Percentiles rank a stretch among this genome's conserved stretches.
These are phyloP conservation scores for Daldinia concentrica DNA, from an alignment of 495 filamentous ascomycete species.

Conservation along the genomic window DNA sequence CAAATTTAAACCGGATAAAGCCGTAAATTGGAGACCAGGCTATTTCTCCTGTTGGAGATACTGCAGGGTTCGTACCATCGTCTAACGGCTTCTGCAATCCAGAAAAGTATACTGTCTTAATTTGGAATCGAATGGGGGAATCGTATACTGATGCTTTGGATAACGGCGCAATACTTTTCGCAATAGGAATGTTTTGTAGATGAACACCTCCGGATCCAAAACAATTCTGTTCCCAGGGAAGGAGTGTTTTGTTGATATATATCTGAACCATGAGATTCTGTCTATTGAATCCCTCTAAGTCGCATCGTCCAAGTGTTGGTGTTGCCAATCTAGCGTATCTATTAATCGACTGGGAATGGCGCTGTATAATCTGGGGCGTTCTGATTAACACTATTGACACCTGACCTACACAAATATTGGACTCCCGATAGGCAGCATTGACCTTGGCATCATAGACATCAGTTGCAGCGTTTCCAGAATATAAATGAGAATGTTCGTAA, in stretches of 20 bases:
- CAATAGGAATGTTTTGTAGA: conserved; percentile 25
- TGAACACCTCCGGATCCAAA: conserved; percentile 18
- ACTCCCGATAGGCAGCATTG: not conserved
- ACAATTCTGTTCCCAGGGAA: conserved; percentile 9
- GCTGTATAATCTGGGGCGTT: not conserved
- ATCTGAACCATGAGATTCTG: not conserved
- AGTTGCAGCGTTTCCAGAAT: not conserved
- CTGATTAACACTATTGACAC: conserved; percentile 17
- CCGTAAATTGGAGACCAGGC: conserved; percentile 14
- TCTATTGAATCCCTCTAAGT: not conserved
- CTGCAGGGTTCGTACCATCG: not conserved
- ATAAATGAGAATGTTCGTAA: conserved; percentile 11
- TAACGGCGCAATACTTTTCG: not conserved
- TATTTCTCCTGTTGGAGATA: not conserved
- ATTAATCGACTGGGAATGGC: not conserved
- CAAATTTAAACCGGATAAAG: conserved; percentile 1
- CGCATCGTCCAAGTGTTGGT: not conserved
- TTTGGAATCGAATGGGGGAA: not conserved
- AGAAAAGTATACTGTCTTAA: not conserved
- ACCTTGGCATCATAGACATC: conserved; percentile 4
- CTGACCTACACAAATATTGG: not conserved
- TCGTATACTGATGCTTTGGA: not conserved
- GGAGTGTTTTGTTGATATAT: conserved; percentile 27
- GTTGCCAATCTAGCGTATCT: conserved; percentile 22
- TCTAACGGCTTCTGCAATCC: too few relatives aligned